A percentile compares a stretch with the other conserved stretches of the same genome.
Conservation (phyloP, 2,329 filamentous ascomycete species). For the Botrytis pseudocinerea region DNA sequence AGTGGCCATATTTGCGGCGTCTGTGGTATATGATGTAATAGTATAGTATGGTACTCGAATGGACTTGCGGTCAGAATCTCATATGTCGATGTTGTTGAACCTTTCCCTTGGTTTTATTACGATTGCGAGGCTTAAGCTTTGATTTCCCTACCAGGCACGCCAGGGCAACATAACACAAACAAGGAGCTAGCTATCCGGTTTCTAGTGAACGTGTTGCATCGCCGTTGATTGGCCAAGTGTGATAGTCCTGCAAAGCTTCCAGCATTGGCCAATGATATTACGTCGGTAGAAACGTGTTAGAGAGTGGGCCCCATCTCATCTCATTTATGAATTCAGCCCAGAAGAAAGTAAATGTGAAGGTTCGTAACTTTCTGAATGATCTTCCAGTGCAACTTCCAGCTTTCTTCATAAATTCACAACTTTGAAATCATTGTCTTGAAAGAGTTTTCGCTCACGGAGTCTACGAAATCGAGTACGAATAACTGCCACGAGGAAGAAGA, state of each 20-base stretch:
- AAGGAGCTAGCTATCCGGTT: conserved; percentile 1
- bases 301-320: not conserved
- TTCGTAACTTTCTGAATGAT: not conserved
- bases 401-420: conserved; percentile 1
- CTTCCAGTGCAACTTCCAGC: not conserved
- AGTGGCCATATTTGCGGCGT: conserved; percentile 32
- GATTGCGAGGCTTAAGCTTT: not conserved
- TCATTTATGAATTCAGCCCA: not conserved
- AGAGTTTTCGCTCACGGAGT: not conserved
- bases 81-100: not conserved
- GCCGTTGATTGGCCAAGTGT: conserved; percentile 15
- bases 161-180: not conserved
- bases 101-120: conserved; percentile 1
- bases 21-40: conserved; percentile 9
- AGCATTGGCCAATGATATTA: conserved; percentile 14
- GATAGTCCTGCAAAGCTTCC: not conserved
- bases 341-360: not conserved
- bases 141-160: not conserved
- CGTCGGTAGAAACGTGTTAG: conserved; percentile 10
- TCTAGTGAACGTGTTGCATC: not conserved
- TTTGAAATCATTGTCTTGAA: not conserved
- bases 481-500: not conserved
- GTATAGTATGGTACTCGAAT: not conserved
- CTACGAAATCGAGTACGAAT: not conserved
- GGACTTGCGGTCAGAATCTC: not conserved